These are phyloP conservation scores for Xylariaceae sp. DNA, from an alignment of 2,329 filamentous ascomycete species.

Conservation along the genomic window DNA sequence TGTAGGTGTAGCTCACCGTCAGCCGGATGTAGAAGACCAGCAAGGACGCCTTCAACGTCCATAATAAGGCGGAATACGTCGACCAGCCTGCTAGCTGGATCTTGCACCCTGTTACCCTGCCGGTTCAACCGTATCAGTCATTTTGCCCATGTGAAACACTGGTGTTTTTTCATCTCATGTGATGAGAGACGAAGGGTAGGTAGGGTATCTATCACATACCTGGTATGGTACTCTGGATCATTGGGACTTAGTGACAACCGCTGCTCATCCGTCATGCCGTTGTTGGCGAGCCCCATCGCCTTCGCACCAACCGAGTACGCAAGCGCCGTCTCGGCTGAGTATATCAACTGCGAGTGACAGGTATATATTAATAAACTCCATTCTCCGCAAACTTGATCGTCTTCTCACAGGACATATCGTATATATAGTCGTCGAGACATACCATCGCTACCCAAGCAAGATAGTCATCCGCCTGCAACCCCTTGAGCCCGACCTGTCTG, in stretches of 20 bases:
- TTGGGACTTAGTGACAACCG: slow-evolving; percentile 36
- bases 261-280: slow-evolving; percentile 45
- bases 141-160: too few relatives aligned
- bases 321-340: slow-evolving; percentile 42
- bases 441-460: slow-evolving; percentile 33
- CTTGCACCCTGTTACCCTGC: slow-evolving; percentile 45
- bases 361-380: too few relatives aligned
- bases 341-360: slow-evolving; percentile 37
- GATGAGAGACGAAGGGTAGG: not conserved
- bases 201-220: slow-evolving; percentile 5
- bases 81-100: slow-evolving; percentile 50
- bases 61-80: slow-evolving; percentile 45
- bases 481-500: slow-evolving; percentile 14
- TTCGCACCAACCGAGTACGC: slow-evolving; percentile 43
- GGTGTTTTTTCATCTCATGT: too few relatives aligned
- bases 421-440: too few relatives aligned
- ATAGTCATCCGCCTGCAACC: slow-evolving; percentile 30
- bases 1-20: slow-evolving; percentile 28
- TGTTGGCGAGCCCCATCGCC: slow-evolving; percentile 46
- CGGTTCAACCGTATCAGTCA: too few relatives aligned
- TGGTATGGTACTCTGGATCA: slow-evolving; percentile 37
- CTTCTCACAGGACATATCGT: too few relatives aligned
- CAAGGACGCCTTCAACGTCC: slow-evolving; percentile 48
- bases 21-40: slow-evolving; percentile 49
- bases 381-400: too few relatives aligned